A percentile compares a stretch with the other conserved stretches of the same genome.
Evolutionary conservation across 2,329 filamentous ascomycete species (phyloP).

Genomic region (Pochonia chlamydosporia): DNA sequence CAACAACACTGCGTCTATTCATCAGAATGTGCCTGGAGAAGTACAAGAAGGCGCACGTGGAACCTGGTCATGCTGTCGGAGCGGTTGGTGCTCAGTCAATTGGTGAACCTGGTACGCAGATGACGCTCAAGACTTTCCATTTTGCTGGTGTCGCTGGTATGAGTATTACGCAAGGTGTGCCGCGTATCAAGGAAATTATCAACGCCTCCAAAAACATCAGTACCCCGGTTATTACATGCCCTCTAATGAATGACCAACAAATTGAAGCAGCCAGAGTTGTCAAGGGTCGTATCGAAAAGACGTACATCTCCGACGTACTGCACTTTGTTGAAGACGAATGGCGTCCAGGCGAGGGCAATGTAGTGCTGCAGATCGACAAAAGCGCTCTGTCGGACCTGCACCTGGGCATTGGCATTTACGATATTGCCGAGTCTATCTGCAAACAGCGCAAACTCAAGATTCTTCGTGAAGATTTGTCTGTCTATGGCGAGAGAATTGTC

Average conservation of each 20-base stretch:
- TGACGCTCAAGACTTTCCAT: constrained; percentile 99
- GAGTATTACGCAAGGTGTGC: constrained; percentile 98
- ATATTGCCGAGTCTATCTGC: constrained; percentile 73
- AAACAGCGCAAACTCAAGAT: constrained; percentile 80
- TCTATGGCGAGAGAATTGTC: constrained; percentile 59
- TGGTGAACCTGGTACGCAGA: constrained; percentile 95
- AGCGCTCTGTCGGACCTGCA: constrained; percentile 74
- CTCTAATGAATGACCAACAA: constrained; percentile 68
- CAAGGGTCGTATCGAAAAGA: constrained; percentile 93
- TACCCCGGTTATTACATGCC: constrained; percentile 88
- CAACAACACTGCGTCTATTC: constrained; percentile 67
- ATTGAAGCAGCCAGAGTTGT: constrained; percentile 82
- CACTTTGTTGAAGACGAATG: constrained; percentile 83
- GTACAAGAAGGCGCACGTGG: constrained; percentile 84
- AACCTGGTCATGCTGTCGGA: constrained; percentile 92
- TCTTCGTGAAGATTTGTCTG: constrained; percentile 56
- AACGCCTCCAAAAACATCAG: constrained; percentile 93
- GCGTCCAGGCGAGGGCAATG: constrained; percentile 67
- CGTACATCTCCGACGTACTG: constrained; percentile 76
- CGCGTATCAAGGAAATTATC: constrained; percentile 99
- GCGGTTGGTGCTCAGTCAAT: constrained; percentile 97
- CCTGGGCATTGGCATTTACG: constrained; percentile 66
- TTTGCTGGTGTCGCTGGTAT: constrained; percentile 99
- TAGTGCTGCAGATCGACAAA: constrained; percentile 77
- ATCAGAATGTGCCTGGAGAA: constrained; percentile 80